Conservation (phyloP, 208 protist genomes). For the Leishmania tropica region DNA sequence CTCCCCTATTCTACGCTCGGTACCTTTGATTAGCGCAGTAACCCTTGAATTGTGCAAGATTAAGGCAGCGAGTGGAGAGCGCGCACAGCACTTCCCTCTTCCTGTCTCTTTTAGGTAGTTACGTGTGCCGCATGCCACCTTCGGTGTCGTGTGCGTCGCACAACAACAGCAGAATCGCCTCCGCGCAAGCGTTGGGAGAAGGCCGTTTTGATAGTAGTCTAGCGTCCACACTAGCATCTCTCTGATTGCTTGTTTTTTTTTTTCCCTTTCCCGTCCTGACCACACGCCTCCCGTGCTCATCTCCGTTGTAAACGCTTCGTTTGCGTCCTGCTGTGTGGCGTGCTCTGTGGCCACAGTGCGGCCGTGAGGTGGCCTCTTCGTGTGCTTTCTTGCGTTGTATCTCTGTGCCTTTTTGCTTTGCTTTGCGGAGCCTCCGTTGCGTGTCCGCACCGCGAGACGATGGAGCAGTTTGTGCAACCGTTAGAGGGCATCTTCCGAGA, state of each 20-base stretch:
- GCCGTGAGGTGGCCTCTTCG: not conserved
- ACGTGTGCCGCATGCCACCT: not conserved
- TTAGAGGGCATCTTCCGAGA: constrained; percentile 93
- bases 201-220: not conserved
- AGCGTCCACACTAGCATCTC: not conserved
- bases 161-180: not conserved
- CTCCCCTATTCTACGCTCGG: not conserved
- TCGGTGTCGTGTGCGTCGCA: too few relatives aligned
- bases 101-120: not conserved
- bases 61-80: not conserved
- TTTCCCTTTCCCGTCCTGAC: not conserved
- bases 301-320: not conserved
- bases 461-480: constrained; percentile 88
- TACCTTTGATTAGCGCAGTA: not conserved
- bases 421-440: too few relatives aligned
- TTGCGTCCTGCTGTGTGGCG: not conserved
- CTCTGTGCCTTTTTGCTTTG: too few relatives aligned
- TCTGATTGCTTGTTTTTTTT: not conserved
- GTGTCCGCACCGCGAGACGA: constrained; percentile 12
- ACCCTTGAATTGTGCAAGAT: not conserved
- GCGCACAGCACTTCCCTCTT: not conserved
- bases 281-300: not conserved
- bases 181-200: not conserved
- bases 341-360: not conserved
- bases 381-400: not conserved